These are phyloP conservation scores for Exophiala mesophila DNA, from an alignment of 2,329 filamentous ascomycete species.

Conservation along the genomic window DNA sequence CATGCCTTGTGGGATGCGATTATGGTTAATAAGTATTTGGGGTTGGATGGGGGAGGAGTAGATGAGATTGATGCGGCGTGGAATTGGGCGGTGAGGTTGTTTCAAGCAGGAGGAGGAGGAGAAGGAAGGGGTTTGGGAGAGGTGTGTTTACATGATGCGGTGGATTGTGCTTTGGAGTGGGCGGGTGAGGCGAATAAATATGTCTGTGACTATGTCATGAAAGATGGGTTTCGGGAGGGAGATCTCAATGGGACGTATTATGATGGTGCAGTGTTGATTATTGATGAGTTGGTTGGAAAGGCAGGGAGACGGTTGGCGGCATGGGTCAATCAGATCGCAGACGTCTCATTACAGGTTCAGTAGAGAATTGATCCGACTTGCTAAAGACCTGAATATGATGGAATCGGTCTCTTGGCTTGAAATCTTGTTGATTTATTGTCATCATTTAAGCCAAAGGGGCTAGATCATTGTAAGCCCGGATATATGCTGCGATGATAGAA, in stretches of 20 bases:
- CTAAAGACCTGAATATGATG: too few relatives aligned
- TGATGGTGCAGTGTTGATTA: constrained; percentile 23
- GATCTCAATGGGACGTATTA: constrained; percentile 26
- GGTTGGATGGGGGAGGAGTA: neutral
- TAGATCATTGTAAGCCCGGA: too few relatives aligned
- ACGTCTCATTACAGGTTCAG: constrained; percentile 3
- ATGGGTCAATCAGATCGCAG: constrained; percentile 23
- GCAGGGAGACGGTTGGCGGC: constrained; percentile 23
- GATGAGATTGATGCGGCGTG: constrained; percentile 15
- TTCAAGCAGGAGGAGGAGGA: constrained; percentile 21
- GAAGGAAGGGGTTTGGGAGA: constrained; percentile 3
- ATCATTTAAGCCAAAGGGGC: too few relatives aligned
- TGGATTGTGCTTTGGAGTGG: constrained; percentile 44
- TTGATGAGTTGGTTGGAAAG: constrained; percentile 23
- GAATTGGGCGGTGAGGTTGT: constrained; percentile 42
- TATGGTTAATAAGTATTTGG: constrained; percentile 23
- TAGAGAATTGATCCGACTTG: neutral
- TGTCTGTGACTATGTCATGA: constrained; percentile 61
- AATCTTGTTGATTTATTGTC: too few relatives aligned
- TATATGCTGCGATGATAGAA: too few relatives aligned
- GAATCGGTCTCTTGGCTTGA: too few relatives aligned
- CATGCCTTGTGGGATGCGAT: constrained; percentile 68
- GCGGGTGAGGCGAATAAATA: constrained; percentile 59
- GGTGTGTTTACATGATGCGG: constrained; percentile 19
- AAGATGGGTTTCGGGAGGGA: constrained; percentile 55